Evolutionary conservation across 345 rosid species (phyloP), one percentile per base, ranked within the genome.

Genomic region (Syzygium jambos): DNA sequence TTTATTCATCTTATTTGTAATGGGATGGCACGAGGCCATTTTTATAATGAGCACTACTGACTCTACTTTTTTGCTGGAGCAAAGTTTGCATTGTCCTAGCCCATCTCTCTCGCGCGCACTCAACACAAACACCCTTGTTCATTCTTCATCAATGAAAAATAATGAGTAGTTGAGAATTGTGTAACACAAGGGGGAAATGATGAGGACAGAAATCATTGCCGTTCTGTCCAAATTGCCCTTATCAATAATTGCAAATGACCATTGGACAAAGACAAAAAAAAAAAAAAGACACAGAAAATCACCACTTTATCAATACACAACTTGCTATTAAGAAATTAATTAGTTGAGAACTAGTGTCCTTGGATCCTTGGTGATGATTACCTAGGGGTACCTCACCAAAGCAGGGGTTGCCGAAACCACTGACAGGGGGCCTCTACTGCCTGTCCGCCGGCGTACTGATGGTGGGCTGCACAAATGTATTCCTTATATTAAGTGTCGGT

Each of bases 401-500:
- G 41, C 4, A 38, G 41, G 41, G 41, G 4, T 38, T 3, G 4
- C 41, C 41, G 38, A 38, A 38, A 4, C 41, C 41, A 38, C 41
- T 38, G 3, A 38, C 41, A 38, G n/a, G 38, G 41, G 41, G 4
- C 41, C 4, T 38, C 41, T 38, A 4, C 41, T 1, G 4, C 41
- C 4, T 38, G 3, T 38, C 4, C 41, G 41, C 41, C 41, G 3
- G 41, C 41, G 3, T 38, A 38, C 3, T 38, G 4, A 38, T 4
- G 41, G 4, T 4, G 41, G 41, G 4, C 4, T 38, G 4, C 41
- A 38, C 41, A 38, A 4, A 38, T 56, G 12, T 0, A 9, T 9
- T 56, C 5, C 16, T 56, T 56, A 56, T 56, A 21, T 56, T 22
- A 56, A 0, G 2, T 56, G 61, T 3, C 0, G 9, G n/a, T 56